These are phyloP conservation scores for Codiaeum variegatum DNA, from an alignment of 441 rosid genomes.

Conservation along the genomic window DNA sequence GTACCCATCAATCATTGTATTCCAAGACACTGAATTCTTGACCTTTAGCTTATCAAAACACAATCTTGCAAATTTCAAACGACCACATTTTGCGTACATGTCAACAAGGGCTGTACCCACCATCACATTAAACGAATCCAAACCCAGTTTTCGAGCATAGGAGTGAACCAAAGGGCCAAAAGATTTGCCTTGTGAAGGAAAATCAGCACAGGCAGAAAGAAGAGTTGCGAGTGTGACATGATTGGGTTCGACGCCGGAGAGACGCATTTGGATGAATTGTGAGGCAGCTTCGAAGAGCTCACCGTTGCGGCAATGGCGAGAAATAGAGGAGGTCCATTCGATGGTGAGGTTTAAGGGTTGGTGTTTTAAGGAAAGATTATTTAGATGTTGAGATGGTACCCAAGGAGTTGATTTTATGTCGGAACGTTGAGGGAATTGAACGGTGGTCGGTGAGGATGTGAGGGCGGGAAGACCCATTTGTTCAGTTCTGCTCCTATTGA, in stretches of 20 bases:
- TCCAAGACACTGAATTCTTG: constrained; percentile 66
- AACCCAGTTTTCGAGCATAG: constrained; percentile 52
- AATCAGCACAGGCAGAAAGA: constrained; percentile 49
- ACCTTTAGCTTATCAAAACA: constrained; percentile 37
- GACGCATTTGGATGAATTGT: constrained; percentile 54
- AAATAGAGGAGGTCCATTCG: constrained; percentile 67
- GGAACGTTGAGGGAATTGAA: constrained; percentile 20
- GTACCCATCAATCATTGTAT: constrained; percentile 66
- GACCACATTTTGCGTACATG: constrained; percentile 59
- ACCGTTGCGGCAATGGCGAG: constrained; percentile 56
- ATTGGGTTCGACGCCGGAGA: constrained; percentile 54
- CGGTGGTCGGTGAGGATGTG: constrained; percentile 8
- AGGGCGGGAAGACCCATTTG: constrained; percentile 34
- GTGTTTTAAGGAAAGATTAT: constrained; percentile 22
- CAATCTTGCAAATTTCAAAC: constrained; percentile 40
- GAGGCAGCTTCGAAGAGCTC: constrained; percentile 44
- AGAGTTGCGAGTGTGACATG: constrained; percentile 56
- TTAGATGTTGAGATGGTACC: constrained; percentile 1
- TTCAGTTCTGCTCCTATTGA: too few species aligned
- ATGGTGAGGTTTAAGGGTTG: constrained; percentile 29
- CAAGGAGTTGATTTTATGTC: background rate
- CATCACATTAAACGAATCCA: constrained; percentile 52
- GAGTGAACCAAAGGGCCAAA: constrained; percentile 60
- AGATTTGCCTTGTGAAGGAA: constrained; percentile 28
- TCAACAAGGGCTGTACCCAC: constrained; percentile 65